A percentile compares a stretch with the other conserved stretches of the same genome.
These are phyloP conservation scores for Sporothrix inflata DNA, from an alignment of 2,329 filamentous ascomycete species.

Conservation along the genomic window DNA sequence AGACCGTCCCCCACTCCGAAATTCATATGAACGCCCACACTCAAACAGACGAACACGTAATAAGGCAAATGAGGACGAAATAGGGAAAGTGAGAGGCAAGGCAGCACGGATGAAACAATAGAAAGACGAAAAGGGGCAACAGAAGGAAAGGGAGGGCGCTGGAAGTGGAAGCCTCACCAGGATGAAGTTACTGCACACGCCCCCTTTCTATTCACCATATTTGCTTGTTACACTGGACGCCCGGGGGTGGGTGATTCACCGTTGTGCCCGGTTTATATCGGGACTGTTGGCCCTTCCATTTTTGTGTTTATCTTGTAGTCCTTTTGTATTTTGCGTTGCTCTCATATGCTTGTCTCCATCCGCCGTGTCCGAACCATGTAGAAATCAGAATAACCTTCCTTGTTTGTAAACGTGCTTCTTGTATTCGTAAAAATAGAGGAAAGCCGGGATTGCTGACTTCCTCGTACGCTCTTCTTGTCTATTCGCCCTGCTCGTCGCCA, in stretches of 20 bases:
- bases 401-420: background rate
- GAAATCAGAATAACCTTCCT: background rate
- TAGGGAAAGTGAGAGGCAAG: background rate
- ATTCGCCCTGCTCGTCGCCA: conserved; percentile 71
- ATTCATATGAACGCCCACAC: conserved; percentile 21
- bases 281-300: background rate
- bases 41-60: conserved; percentile 17
- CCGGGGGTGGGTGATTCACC: background rate
- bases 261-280: background rate
- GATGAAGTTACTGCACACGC: background rate
- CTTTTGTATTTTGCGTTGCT: background rate
- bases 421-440: background rate
- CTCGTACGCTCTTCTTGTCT: background rate
- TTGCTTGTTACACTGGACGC: background rate
- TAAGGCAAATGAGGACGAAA: conserved; percentile 6
- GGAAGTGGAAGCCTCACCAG: background rate
- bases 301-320: conserved; percentile 1
- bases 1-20: background rate
- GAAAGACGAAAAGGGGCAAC: background rate
- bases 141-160: background rate
- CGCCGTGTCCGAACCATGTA: background rate
- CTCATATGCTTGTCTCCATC: background rate
- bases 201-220: too few relatives aligned
- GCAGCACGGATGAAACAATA: background rate
- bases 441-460: background rate